A percentile compares a stretch with the other conserved stretches of the same genome.
Evolutionary conservation across 192 early-diverging fungal genomes (phyloP).

Genomic region (Umbelopsis vinacea): DNA sequence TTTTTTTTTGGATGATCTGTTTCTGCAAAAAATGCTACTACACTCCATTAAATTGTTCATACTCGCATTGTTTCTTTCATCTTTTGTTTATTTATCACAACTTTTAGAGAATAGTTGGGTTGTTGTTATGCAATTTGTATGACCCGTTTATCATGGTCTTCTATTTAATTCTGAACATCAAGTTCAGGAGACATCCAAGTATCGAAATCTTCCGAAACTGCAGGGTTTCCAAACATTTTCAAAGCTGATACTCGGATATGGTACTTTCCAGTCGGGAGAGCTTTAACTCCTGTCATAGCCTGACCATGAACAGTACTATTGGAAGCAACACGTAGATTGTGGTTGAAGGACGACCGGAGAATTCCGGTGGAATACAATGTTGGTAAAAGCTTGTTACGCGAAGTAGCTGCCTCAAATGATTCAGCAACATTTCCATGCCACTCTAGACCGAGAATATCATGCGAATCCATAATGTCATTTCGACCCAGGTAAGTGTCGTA

Average conservation of each 20-base stretch:
- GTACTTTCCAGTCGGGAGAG: conserved; percentile 30
- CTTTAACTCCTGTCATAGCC: not conserved
- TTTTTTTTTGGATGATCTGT: no score
- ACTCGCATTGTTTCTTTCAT: no score
- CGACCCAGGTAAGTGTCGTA: conserved; percentile 5
- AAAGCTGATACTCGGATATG: conserved; percentile 42
- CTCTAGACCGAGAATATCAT: conserved; percentile 17
- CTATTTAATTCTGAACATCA: conserved; percentile 11
- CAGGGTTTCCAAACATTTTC: conserved; percentile 42
- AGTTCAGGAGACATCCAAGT: conserved; percentile 36
- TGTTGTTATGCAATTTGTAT: no score
- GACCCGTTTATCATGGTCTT: no score
- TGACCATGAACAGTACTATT: not conserved
- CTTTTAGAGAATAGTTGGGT: no score
- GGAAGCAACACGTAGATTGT: no score
- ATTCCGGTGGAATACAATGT: not conserved
- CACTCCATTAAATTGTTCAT: no score
- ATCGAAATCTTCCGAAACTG: conserved; percentile 47
- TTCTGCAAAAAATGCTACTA: no score
- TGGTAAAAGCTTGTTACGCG: not conserved
- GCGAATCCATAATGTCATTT: conserved; percentile 23
- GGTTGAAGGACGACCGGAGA: not conserved
- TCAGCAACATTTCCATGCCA: conserved; percentile 32
- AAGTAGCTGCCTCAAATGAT: conserved; percentile 18
- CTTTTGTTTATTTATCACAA: no score